Conservation (phyloP, 257 asterid species). For the Nicotiana tabacum region DNA sequence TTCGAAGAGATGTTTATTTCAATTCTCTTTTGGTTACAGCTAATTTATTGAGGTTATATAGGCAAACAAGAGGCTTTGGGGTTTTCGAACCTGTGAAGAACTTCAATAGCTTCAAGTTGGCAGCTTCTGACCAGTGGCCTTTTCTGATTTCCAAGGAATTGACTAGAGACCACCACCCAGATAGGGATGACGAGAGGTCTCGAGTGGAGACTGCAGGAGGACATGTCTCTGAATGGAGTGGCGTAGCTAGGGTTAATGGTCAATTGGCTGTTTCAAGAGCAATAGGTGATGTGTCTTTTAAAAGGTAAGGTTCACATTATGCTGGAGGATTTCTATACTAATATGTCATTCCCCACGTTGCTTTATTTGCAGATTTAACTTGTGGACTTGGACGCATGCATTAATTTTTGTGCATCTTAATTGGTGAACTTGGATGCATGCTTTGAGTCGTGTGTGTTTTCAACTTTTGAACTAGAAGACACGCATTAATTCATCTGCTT, state of each 20-base stretch:
- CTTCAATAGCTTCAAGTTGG: conserved; percentile 49
- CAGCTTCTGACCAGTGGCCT: conserved; percentile 69
- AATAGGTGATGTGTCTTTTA: conserved; percentile 77
- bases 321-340: neutral
- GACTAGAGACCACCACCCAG: conserved; percentile 96
- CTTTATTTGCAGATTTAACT: neutral
- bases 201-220: conserved; percentile 96
- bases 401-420: neutral
- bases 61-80: conserved; percentile 47
- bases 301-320: conserved; percentile 43
- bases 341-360: neutral
- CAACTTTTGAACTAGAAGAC: neutral
- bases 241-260: conserved; percentile 92
- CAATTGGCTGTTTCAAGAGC: conserved; percentile 93
- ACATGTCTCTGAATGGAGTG: conserved; percentile 77
- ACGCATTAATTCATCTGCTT: neutral
- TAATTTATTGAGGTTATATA: conserved; percentile 62
- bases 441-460: neutral
- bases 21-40: conserved; percentile 51
- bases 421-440: neutral
- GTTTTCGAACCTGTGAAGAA: conserved; percentile 48
- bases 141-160: conserved; percentile 70
- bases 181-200: conserved; percentile 80
- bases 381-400: neutral
- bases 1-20: neutral